Evolutionary conservation across 2,329 filamentous ascomycete genomes (phyloP).

Genomic region (Cytospora chrysosperma): DNA sequence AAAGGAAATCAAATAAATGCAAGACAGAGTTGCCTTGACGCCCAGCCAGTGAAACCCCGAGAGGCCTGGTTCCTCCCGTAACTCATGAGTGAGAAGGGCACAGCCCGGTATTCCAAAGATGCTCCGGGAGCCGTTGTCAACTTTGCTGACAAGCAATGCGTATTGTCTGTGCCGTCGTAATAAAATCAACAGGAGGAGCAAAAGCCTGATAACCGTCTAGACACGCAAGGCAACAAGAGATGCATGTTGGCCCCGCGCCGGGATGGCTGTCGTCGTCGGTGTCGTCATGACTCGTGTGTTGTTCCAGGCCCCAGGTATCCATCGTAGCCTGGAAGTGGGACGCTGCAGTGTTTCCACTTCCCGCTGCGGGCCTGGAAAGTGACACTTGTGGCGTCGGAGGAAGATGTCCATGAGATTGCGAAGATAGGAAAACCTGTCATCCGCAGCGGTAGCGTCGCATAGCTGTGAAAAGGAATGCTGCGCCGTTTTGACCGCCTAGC

Average conservation of each 20-base stretch:
- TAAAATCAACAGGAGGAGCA: background rate
- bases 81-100: too few species aligned
- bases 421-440: conserved; percentile 1
- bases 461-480: background rate
- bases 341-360: conserved; percentile 8
- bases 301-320: background rate
- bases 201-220: background rate
- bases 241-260: background rate
- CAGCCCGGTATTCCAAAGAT: too few species aligned
- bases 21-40: background rate
- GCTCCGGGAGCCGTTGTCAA: background rate
- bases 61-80: background rate
- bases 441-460: conserved; percentile 1
- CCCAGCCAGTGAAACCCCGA: background rate
- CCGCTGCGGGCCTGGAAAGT: background rate
- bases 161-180: background rate
- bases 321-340: conserved; percentile 1
- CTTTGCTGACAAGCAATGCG: background rate
- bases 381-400: background rate
- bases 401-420: background rate
- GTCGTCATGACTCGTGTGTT: conserved; percentile 18
- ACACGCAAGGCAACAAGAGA: background rate
- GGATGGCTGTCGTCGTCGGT: conserved; percentile 7
- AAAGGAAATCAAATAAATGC: background rate
- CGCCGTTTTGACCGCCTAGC: background rate